Evolutionary conservation across 2,329 filamentous ascomycete species (phyloP).

Genomic region (Fusarium solani-melongenae): DNA sequence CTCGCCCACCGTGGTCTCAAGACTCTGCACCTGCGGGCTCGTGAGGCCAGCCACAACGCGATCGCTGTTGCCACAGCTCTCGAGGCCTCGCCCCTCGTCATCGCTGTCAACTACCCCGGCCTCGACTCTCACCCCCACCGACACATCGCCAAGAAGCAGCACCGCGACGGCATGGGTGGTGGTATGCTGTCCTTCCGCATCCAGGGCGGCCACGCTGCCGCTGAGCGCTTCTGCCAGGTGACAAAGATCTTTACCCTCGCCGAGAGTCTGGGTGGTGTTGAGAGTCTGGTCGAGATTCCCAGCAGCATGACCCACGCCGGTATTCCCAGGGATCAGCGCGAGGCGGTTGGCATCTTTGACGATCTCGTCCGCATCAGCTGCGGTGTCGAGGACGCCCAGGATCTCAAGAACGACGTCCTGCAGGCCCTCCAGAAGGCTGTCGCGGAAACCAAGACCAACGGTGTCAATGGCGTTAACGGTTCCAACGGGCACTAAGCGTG

Average conservation of each 20-base stretch:
- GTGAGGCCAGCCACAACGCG: conserved; percentile 86
- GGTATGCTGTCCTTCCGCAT: conserved; percentile 99
- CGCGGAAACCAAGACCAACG: conserved; percentile 45
- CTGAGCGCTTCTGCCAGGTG: conserved; percentile 90
- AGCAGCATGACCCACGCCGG: conserved; percentile 97
- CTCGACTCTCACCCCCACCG: conserved; percentile 88
- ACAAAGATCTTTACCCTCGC: conserved; percentile 94
- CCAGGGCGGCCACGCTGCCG: conserved; percentile 84
- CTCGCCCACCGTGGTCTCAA: conserved; percentile 96
- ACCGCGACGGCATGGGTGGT: conserved; percentile 92
- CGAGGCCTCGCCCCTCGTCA: conserved; percentile 82
- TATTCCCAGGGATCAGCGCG: conserved; percentile 89
- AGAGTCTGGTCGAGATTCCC: conserved; percentile 91
- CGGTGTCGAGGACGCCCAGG: conserved; percentile 89
- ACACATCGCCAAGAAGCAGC: conserved; percentile 86
- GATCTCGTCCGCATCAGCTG: conserved; percentile 94
- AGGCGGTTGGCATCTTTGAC: conserved; percentile 93
- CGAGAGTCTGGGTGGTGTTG: conserved; percentile 91
- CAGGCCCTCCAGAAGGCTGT: conserved; percentile 85
- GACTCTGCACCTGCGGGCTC: conserved; percentile 92
- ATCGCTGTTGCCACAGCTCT: conserved; percentile 80
- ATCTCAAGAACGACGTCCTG: conserved; percentile 84
- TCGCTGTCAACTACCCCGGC: conserved; percentile 95
- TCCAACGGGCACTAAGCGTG: conserved; percentile 32
- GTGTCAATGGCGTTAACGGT: conserved; percentile 46